These are phyloP conservation scores for Athelia sp. DNA, from an alignment of 1,284 basidiomycete species.

Conservation along the genomic window DNA sequence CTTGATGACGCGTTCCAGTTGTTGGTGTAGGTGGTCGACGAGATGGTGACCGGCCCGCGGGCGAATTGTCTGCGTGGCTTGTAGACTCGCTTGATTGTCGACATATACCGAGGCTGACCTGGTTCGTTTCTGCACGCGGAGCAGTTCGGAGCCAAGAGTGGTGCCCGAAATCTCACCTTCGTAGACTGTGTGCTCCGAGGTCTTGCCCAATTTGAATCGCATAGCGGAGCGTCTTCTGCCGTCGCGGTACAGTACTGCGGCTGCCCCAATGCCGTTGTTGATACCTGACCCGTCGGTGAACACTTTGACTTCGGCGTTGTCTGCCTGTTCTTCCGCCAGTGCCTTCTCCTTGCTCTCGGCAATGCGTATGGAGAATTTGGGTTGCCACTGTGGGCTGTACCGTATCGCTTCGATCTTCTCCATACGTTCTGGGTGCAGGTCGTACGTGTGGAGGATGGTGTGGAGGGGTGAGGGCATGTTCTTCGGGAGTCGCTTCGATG, in stretches of 20 bases:
- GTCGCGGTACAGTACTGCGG: conserved; percentile 17
- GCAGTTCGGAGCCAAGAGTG: conserved; percentile 7
- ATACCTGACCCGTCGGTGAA: conserved; percentile 26
- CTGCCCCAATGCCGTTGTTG: conserved; percentile 19
- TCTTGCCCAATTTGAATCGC: conserved; percentile 13
- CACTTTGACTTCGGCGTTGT: conserved; percentile 14
- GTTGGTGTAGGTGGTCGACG: neutral
- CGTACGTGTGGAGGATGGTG: conserved; percentile 12
- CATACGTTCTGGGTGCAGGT: conserved; percentile 8
- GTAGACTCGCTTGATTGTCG: neutral
- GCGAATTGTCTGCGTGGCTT: neutral
- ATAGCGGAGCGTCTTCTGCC: conserved; percentile 1
- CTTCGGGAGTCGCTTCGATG: conserved; percentile 6
- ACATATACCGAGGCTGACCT: neutral
- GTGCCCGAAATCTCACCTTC: conserved; percentile 17
- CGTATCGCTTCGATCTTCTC: conserved; percentile 9
- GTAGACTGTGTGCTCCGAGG: conserved; percentile 17
- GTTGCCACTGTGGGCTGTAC: neutral
- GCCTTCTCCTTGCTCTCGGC: conserved; percentile 3
- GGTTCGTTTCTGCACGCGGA: neutral
- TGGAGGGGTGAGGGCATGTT: conserved; percentile 13
- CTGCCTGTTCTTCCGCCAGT: conserved; percentile 4
- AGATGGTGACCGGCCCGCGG: neutral
- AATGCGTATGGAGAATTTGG: conserved; percentile 2
- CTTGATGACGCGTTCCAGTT: neutral